These are phyloP conservation scores for Deakozyma indianensis DNA, from an alignment of 805 yeast genomes.

Conservation along the genomic window DNA sequence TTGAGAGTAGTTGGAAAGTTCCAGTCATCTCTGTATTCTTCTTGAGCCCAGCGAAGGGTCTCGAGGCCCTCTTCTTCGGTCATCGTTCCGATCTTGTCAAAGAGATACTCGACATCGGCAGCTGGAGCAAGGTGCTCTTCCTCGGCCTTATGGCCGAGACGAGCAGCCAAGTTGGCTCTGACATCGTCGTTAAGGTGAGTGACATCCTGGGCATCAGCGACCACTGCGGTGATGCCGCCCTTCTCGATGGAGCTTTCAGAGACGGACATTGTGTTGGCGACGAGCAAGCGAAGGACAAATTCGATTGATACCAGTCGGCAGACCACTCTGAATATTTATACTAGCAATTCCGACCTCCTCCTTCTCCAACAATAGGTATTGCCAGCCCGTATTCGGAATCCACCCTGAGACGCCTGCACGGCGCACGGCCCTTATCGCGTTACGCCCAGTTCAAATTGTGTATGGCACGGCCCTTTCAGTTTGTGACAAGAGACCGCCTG, in stretches of 20 bases:
- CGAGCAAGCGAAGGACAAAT: no score
- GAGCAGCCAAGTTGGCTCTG: not conserved
- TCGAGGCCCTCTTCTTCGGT: slow-evolving; percentile 23
- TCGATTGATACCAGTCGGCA: no score
- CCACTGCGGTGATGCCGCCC: not conserved
- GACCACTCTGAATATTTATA: no score
- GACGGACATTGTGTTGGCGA: not conserved
- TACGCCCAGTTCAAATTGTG: no score
- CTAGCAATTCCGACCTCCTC: no score
- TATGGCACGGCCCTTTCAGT: no score
- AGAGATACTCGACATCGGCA: slow-evolving; percentile 22
- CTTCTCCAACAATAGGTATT: no score
- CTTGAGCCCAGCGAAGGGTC: slow-evolving; percentile 24
- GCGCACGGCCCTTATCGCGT: no score
- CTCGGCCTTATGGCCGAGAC: slow-evolving; percentile 1
- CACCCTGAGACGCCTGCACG: no score
- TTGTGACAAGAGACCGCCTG: no score
- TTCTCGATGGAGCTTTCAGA: not conserved
- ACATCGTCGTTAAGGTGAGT: not conserved
- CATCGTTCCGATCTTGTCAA: slow-evolving; percentile 26
- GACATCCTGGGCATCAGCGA: not conserved
- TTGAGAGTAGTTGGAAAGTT: slow-evolving; percentile 28
- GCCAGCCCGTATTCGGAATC: no score
- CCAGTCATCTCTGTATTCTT: slow-evolving; percentile 28
- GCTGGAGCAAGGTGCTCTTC: not conserved